Conservation (phyloP, 1,284 basidiomycete genomes). For the Pisolithus thermaeus region DNA sequence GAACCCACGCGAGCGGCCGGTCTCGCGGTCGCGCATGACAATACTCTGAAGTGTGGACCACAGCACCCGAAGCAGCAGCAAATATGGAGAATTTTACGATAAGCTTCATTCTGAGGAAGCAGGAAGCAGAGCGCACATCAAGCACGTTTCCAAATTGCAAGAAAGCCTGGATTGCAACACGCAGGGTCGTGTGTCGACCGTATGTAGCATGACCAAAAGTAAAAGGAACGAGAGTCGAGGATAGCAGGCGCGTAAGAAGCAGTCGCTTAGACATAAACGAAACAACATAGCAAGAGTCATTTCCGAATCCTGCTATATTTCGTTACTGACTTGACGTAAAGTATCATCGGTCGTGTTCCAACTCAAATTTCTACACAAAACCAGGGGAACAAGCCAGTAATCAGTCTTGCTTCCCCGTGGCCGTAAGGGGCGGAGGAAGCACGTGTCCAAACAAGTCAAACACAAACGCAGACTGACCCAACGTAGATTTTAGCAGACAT, state of each 20-base stretch:
- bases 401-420: slow-evolving; percentile 47
- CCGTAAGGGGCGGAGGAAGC: slow-evolving; percentile 37
- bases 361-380: slow-evolving; percentile 74
- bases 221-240: slow-evolving; percentile 24
- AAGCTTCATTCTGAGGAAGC: slow-evolving; percentile 23
- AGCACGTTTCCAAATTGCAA: slow-evolving; percentile 58
- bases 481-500: slow-evolving; percentile 81
- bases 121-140: slow-evolving; percentile 63
- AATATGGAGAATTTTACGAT: slow-evolving; percentile 11
- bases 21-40: slow-evolving; percentile 98
- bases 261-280: slow-evolving; percentile 22
- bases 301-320: slow-evolving; percentile 31
- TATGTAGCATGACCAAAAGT: slow-evolving; percentile 26
- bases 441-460: slow-evolving; percentile 31
- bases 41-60: slow-evolving; percentile 55
- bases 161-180: slow-evolving; percentile 60
- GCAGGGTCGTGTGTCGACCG: slow-evolving; percentile 8
- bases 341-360: slow-evolving; percentile 93
- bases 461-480: slow-evolving; percentile 66
- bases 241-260: slow-evolving; percentile 24
- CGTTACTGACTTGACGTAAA: slow-evolving; percentile 75
- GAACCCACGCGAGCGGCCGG: slow-evolving; percentile 93
- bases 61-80: slow-evolving; percentile 6
- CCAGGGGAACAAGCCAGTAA: slow-evolving; percentile 29
- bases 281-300: slow-evolving; percentile 33